phyloP scores from a whole-genome alignment of 345 rosid species.

The Pelargonium nanum region DNA sequence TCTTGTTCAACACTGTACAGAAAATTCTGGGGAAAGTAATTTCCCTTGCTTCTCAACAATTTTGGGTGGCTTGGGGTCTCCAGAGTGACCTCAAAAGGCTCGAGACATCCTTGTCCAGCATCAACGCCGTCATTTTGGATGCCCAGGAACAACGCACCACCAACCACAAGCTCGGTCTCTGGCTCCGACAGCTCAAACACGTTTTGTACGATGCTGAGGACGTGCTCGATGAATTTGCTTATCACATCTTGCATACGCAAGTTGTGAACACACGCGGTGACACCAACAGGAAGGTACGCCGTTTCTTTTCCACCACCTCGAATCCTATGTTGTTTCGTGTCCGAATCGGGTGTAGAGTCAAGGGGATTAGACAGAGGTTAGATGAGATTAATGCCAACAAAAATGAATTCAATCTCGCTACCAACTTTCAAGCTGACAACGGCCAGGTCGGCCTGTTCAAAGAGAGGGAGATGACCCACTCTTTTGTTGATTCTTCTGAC shows the following conservation, averaged over 20 bases:
- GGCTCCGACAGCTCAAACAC: slow-evolving; percentile 11
- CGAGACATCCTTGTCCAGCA: background rate
- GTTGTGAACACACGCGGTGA: background rate
- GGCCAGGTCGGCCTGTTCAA: background rate
- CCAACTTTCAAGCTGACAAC: background rate
- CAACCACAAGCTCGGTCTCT: background rate
- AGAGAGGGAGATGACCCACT: slow-evolving; percentile 10
- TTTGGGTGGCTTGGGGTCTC: slow-evolving; percentile 6
- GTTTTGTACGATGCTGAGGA: slow-evolving; percentile 17
- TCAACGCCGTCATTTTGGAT: slow-evolving; percentile 9
- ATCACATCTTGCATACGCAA: slow-evolving; percentile 1
- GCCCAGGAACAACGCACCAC: slow-evolving; percentile 14
- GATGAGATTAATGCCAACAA: slow-evolving; percentile 6
- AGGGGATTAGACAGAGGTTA: slow-evolving; percentile 8
- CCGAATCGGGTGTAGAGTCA: slow-evolving; percentile 5
- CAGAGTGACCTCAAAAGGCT: slow-evolving; percentile 7
- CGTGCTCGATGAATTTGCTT: slow-evolving; percentile 12
- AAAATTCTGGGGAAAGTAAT: slow-evolving; percentile 4
- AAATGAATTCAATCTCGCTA: background rate
- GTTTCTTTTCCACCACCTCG: background rate
- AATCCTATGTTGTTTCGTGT: background rate
- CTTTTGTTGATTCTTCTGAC: slow-evolving; percentile 8
- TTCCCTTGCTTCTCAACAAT: background rate
- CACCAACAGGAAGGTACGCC: slow-evolving; percentile 7
- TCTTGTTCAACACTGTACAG: background rate